A percentile compares a stretch with the other conserved stretches of the same genome.
Evolutionary conservation across 345 rosid genomes (phyloP).

Genomic region (Stellera chamaejasme): DNA sequence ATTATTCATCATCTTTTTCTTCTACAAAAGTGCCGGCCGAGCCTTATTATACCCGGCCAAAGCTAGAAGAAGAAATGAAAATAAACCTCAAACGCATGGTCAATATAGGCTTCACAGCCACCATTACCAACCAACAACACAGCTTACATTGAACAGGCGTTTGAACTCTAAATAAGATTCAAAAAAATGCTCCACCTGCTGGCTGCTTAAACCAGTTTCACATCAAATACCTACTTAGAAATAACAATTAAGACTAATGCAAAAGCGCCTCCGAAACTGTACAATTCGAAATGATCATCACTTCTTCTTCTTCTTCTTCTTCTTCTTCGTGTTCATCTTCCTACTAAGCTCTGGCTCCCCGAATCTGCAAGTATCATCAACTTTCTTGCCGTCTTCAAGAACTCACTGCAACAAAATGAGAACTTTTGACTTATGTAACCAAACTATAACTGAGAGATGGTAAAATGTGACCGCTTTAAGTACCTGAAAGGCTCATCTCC

Average conservation of each 20-base stretch:
- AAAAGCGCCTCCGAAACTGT: slow-evolving; percentile 16
- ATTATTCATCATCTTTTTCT: slow-evolving; percentile 8
- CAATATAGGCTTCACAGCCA: no score
- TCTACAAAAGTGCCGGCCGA: slow-evolving; percentile 9
- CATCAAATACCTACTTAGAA: no score
- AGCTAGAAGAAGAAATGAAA: slow-evolving; percentile 7
- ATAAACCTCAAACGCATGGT: neutral
- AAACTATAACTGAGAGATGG: neutral
- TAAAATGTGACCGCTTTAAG: slow-evolving; percentile 12
- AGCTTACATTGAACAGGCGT: no score
- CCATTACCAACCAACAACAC: no score
- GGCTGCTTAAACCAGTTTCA: no score
- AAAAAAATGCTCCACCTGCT: no score
- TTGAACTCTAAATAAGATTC: no score
- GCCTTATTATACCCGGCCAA: neutral
- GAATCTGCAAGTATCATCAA: slow-evolving; percentile 65
- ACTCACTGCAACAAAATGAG: slow-evolving; percentile 44
- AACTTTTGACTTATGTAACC: neutral
- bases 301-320: no score
- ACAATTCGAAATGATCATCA: slow-evolving; percentile 17
- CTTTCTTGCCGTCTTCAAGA: slow-evolving; percentile 79
- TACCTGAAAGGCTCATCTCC: slow-evolving; percentile 90
- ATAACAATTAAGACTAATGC: no score
- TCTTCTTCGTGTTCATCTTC: slow-evolving; percentile 24
- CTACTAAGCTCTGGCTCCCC: slow-evolving; percentile 43